Base-by-base conservation (phyloP, 2,329 filamentous ascomycete species). In the Colletotrichum sp. region DNA sequence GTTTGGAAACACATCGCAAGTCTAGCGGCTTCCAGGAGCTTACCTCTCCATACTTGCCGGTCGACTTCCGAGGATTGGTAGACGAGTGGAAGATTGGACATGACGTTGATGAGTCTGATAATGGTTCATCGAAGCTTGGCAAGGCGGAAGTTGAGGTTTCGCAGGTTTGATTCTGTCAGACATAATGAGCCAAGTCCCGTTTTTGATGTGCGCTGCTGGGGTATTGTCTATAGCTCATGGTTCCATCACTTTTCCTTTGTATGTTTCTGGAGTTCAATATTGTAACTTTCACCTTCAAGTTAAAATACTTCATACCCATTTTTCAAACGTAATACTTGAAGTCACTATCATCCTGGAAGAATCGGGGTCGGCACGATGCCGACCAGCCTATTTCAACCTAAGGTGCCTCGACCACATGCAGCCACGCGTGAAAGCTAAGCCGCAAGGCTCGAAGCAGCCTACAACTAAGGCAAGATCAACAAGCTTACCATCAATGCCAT, bases 1-100 rank as follows among this genome's bases (percentile, higher is more conserved):
- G 76, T 2, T 63, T 80, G 26, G 55, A 36, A 10, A 74, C 43
- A 6, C 63, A 78, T 21, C 74, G 79, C 14, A 80, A 80, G 66
- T 30, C 61, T 5, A 63, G 71, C 6, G 66, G 32, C 32, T 34
- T 75, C 18, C 67, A 70, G 30, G 79, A 79, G 38, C 21, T 79
- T 13, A 76, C 67, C 5, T 69, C 56, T 1, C 68, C 68, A 3
- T 71, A 71, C n/a, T 21, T 71, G 28, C 68, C 68, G 13, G 52
- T 43, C 2, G 68, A 71, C n/a, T 71, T 71, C 30, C 30, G 28
- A 18, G 68, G 68, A 3, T 34, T 71, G 68, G 59, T 71, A 2
- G 68, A 71, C 26, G 68, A 71, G 59, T 71, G 68, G 68, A 71
- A 71, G 59, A 34, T n/a, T 9, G 48, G 26, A 36, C 68, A 71